phyloP scores from a whole-genome alignment of 768 basidiomycete species.

The Calocera cornea region DNA sequence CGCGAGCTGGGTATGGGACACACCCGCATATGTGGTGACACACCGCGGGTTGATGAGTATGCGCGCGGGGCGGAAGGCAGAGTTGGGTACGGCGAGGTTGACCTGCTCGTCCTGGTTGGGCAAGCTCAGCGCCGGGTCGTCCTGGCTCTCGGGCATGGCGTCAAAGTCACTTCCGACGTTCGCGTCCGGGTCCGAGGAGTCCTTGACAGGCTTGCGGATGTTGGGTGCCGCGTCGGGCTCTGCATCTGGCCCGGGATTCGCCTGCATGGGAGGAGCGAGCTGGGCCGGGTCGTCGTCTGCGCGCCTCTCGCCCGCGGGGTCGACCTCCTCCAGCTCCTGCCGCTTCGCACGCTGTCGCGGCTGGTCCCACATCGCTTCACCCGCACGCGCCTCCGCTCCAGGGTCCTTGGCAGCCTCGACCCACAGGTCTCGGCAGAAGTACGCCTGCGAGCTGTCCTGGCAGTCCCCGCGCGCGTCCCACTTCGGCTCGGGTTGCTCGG shows the following conservation, averaged over 20 bases:
- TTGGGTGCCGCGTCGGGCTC: constrained; percentile 8
- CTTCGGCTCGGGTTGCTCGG: constrained; percentile 34
- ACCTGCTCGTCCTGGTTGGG: constrained; percentile 23
- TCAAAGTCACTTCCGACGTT: constrained; percentile 82
- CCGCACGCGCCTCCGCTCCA: constrained; percentile 22
- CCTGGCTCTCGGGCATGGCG: constrained; percentile 55
- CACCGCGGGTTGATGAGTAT: constrained; percentile 94
- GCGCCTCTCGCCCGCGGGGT: background rate
- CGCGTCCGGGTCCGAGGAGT: constrained; percentile 48
- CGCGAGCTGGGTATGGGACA: constrained; percentile 91
- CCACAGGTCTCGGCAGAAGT: constrained; percentile 98
- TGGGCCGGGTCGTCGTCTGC: constrained; percentile 8
- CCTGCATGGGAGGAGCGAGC: constrained; percentile 5
- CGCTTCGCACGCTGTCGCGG: constrained; percentile 7
- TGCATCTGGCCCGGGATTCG: constrained; percentile 2
- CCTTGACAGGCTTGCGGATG: background rate
- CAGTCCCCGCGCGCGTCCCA: constrained; percentile 74
- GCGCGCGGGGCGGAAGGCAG: constrained; percentile 72
- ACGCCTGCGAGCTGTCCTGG: constrained; percentile 91
- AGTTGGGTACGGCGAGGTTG: constrained; percentile 57
- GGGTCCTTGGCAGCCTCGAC: constrained; percentile 52
- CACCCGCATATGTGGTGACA: constrained; percentile 95
- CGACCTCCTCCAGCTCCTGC: background rate
- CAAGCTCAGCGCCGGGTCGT: constrained; percentile 22
- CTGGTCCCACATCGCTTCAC: constrained; percentile 26